phyloP scores from a whole-genome alignment of 306 rosid genomes.

The Glycine latifolia region DNA sequence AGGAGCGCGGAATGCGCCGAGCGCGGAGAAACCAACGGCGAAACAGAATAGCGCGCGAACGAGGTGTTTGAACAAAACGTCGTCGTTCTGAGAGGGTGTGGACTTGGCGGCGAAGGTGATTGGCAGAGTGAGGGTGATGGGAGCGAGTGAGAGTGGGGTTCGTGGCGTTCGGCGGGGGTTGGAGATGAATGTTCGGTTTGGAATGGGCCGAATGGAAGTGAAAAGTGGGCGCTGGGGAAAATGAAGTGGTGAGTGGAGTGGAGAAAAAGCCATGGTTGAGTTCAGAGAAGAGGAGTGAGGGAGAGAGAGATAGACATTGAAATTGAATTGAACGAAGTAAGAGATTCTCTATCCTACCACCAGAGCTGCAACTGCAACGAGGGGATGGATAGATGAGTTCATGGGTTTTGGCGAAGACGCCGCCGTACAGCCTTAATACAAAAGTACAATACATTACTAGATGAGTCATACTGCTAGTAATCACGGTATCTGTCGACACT shows the following conservation, averaged over 20 bases:
- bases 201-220: slow-evolving; percentile 33
- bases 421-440: no score
- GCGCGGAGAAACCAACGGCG: slow-evolving; percentile 64
- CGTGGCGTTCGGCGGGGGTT: slow-evolving; percentile 7
- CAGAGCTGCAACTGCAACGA: background rate
- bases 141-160: slow-evolving; percentile 27
- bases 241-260: no score
- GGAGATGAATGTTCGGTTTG: slow-evolving; percentile 41
- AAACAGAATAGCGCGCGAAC: slow-evolving; percentile 61
- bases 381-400: background rate
- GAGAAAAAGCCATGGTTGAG: background rate
- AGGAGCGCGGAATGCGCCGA: slow-evolving; percentile 51
- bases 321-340: background rate
- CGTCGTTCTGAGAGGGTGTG: background rate
- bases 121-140: slow-evolving; percentile 21
- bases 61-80: slow-evolving; percentile 47
- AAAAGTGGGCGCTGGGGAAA: slow-evolving; percentile 6
- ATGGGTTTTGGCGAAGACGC: no score
- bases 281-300: background rate
- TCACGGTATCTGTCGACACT: no score
- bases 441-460: no score
- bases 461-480: no score
- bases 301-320: slow-evolving; percentile 29
- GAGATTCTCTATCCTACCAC: no score
- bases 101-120: slow-evolving; percentile 38